Evolutionary conservation across 2,329 filamentous ascomycete genomes (phyloP).

Genomic region (Ramularia endophylla): DNA sequence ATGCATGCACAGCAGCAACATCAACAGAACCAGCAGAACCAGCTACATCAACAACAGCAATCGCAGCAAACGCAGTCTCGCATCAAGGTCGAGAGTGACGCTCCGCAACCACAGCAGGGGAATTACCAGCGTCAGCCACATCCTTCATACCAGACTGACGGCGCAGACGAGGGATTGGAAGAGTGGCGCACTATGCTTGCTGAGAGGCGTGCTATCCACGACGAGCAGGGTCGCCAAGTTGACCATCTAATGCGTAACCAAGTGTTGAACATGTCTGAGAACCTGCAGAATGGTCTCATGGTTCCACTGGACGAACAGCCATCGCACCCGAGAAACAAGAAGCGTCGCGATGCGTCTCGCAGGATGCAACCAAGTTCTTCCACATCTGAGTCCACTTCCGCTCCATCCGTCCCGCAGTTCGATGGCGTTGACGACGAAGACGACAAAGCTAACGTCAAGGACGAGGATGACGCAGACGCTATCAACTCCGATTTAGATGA

Average conservation of each 20-base stretch:
- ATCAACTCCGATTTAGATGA: constrained; percentile 99
- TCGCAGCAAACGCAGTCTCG: constrained; percentile 30
- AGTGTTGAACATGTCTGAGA: constrained; percentile 58
- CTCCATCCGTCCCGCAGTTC: constrained; percentile 36
- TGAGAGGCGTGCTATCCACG: constrained; percentile 49
- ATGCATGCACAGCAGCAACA: constrained; percentile 35
- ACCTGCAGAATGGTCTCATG: constrained; percentile 73
- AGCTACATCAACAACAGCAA: constrained; percentile 33
- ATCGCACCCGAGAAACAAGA: constrained; percentile 28
- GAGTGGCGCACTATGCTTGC: constrained; percentile 55
- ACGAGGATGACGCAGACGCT: constrained; percentile 72
- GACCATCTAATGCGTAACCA: constrained; percentile 64
- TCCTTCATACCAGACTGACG: constrained; percentile 64
- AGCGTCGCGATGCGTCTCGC: constrained; percentile 3
- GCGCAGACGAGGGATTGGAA: constrained; percentile 54
- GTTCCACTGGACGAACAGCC: constrained; percentile 57
- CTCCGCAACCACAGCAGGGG: constrained; percentile 22
- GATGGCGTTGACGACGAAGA: constrained; percentile 54
- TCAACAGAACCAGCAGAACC: constrained; percentile 25
- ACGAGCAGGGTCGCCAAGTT: constrained; percentile 50
- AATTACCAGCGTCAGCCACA: constrained; percentile 37
- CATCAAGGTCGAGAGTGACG: constrained; percentile 32
- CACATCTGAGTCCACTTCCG: constrained; percentile 2
- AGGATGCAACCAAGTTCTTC: not conserved
- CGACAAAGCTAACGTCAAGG: constrained; percentile 37